phyloP scores from a whole-genome alignment of 2,329 filamentous ascomycete species.

The Fusarium staphyleae region DNA sequence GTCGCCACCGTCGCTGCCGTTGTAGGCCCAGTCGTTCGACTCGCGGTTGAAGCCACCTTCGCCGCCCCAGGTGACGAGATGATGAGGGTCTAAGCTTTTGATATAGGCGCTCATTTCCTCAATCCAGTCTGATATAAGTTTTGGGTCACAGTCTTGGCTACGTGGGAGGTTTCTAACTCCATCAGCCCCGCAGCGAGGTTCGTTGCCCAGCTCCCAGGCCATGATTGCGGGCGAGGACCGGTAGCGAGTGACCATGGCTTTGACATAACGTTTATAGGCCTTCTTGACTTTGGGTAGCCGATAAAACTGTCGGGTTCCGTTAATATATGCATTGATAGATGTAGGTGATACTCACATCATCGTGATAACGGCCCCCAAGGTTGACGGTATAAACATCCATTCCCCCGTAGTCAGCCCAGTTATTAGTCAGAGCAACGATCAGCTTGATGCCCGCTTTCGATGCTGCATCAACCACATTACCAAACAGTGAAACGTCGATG shows the following conservation, averaged over 20 bases:
- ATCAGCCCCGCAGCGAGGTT: constrained; percentile 60
- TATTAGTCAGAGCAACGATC: constrained; percentile 71
- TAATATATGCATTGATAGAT: not conserved
- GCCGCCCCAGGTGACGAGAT: constrained; percentile 70
- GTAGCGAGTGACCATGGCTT: constrained; percentile 56
- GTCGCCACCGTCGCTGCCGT: constrained; percentile 59
- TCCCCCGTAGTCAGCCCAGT: constrained; percentile 73
- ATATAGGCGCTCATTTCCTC: constrained; percentile 64
- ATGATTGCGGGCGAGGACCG: constrained; percentile 55
- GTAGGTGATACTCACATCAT: not conserved
- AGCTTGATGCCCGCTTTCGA: constrained; percentile 67
- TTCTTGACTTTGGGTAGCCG: constrained; percentile 21
- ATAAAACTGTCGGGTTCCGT: constrained; percentile 13
- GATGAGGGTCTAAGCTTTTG: constrained; percentile 65
- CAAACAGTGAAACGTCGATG: constrained; percentile 66
- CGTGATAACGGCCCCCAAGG: constrained; percentile 59
- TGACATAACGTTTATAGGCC: constrained; percentile 47
- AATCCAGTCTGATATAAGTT: constrained; percentile 67
- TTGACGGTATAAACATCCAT: constrained; percentile 62
- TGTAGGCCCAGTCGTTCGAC: constrained; percentile 55
- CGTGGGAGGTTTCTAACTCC: constrained; percentile 30
- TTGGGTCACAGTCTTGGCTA: constrained; percentile 60
- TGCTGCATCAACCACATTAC: constrained; percentile 67
- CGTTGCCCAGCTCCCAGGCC: constrained; percentile 61
- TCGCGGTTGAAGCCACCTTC: constrained; percentile 60